Evolutionary conservation across 2,329 filamentous ascomycete species (phyloP).

Genomic region (Xylariaceae sp.): DNA sequence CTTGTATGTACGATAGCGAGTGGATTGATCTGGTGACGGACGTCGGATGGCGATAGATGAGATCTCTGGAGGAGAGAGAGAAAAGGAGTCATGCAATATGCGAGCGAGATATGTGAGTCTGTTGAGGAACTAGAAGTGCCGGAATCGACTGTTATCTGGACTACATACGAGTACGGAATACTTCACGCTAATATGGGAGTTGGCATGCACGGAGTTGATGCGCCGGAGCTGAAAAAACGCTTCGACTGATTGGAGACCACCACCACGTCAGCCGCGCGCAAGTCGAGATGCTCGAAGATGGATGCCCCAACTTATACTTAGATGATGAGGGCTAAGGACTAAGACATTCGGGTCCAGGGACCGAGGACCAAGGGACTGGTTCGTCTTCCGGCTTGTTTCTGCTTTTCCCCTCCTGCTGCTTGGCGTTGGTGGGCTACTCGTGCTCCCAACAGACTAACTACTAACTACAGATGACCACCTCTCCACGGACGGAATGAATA

Average conservation of each 20-base stretch:
- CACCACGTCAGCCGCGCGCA: neutral
- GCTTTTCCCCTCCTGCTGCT: too few species aligned
- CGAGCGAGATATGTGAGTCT: too few species aligned
- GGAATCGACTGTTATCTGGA: too few species aligned
- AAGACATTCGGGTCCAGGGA: neutral
- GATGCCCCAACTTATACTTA: neutral
- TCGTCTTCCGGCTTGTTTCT: neutral
- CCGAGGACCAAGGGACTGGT: neutral
- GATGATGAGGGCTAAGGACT: neutral
- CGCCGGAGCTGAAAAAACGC: neutral
- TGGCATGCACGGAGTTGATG: neutral
- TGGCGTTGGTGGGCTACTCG: too few species aligned
- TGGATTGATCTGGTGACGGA: neutral
- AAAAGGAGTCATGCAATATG: too few species aligned
- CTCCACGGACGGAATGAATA: too few species aligned
- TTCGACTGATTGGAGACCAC: neutral
- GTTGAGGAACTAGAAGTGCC: too few species aligned
- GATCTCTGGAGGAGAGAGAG: too few species aligned
- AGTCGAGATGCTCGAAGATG: neutral
- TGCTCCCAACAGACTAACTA: too few species aligned
- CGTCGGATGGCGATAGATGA: neutral
- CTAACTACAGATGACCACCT: too few species aligned
- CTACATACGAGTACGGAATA: too few species aligned
- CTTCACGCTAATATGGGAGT: too few species aligned
- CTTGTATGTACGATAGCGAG: neutral